Evolutionary conservation across 106 monocot species (phyloP).

Genomic region (Dendrobium nobile): DNA sequence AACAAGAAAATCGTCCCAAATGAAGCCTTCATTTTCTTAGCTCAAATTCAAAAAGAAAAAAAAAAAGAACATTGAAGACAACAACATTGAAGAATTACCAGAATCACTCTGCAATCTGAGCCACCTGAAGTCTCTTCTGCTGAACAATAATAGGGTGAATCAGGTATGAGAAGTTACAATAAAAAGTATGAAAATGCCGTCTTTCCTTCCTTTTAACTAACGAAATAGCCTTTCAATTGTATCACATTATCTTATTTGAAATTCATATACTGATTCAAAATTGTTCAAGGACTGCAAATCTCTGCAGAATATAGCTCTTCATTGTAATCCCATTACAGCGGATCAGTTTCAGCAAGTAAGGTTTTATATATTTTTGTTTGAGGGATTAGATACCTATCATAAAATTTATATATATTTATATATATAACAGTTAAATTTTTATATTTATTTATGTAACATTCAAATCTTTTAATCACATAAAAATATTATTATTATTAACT

Average conservation of each 20-base stretch:
- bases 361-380: not conserved
- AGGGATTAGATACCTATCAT: no score
- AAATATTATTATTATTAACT: no score
- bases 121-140: slow-evolving; percentile 62
- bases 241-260: not conserved
- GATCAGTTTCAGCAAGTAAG: slow-evolving; percentile 81
- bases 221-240: no score
- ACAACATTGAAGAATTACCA: slow-evolving; percentile 67
- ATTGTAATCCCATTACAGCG: slow-evolving; percentile 72
- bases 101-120: slow-evolving; percentile 65
- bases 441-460: no score
- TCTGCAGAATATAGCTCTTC: slow-evolving; percentile 80
- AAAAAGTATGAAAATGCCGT: not conserved
- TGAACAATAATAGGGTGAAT: slow-evolving; percentile 63
- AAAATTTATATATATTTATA: no score
- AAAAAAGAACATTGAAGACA: no score
- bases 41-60: no score
- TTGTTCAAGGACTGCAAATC: slow-evolving; percentile 70
- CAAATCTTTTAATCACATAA: no score
- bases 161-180: slow-evolving; percentile 34
- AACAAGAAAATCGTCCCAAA: no score
- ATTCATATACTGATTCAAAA: slow-evolving; percentile 27
- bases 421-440: no score
- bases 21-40: no score
- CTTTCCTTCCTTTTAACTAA: no score